These are phyloP conservation scores for Exobasidium cylindrosporum DNA, from an alignment of 1,284 basidiomycete genomes.

Conservation along the genomic window DNA sequence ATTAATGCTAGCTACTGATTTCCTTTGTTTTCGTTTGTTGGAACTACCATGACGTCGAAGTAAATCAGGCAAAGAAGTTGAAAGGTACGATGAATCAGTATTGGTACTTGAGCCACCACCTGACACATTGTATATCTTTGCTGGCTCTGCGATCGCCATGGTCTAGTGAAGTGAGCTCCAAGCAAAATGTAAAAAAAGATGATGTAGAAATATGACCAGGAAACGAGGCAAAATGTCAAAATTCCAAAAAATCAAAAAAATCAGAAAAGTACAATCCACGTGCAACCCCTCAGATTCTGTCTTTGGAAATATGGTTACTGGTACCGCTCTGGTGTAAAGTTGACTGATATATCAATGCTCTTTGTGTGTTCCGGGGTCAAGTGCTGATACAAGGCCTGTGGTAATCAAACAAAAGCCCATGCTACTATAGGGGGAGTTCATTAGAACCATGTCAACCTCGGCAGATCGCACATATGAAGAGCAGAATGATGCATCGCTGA, in stretches of 20 bases:
- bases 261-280: too few species aligned
- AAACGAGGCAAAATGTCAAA: background rate
- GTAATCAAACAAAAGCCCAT: too few species aligned
- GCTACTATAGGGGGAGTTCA: too few species aligned
- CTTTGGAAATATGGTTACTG: too few species aligned
- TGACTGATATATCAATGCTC: too few species aligned
- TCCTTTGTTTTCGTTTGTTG: conserved; percentile 49
- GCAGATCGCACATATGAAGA: conserved; percentile 18
- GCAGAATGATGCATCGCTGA: conserved; percentile 20
- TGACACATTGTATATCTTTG: conserved; percentile 50
- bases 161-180: background rate
- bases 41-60: conserved; percentile 46
- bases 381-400: too few species aligned
- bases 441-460: conserved; percentile 18
- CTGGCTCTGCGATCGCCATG: conserved; percentile 35
- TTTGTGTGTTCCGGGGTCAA: too few species aligned
- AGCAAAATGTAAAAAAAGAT: background rate
- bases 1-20: conserved; percentile 17
- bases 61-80: conserved; percentile 51
- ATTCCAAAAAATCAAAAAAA: background rate
- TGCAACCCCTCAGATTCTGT: too few species aligned
- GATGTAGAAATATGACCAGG: background rate
- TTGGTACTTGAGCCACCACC: conserved; percentile 31
- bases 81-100: conserved; percentile 42
- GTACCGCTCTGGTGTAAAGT: too few species aligned